phyloP scores from a whole-genome alignment of 2,329 filamentous ascomycete genomes.

The Talaromyces atroroseus region DNA sequence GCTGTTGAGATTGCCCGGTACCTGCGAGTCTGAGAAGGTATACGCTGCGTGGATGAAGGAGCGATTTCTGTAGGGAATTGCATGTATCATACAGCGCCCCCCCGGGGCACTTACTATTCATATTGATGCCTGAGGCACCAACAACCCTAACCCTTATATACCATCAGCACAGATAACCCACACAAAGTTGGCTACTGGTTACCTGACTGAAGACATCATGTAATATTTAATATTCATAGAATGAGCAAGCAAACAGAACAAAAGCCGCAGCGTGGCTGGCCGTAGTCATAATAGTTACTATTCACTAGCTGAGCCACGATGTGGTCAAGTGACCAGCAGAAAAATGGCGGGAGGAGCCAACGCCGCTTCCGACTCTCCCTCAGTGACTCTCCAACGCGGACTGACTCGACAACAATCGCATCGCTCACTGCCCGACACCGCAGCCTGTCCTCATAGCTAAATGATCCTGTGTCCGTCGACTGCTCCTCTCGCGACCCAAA shows the following conservation, averaged over 20 bases:
- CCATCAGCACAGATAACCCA: too few species aligned
- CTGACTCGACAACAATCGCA: background rate
- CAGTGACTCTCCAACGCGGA: background rate
- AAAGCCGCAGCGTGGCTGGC: background rate
- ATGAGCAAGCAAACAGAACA: background rate
- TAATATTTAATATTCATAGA: too few species aligned
- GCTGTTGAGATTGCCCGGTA: background rate
- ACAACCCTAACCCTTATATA: background rate
- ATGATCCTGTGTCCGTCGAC: background rate
- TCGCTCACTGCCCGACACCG: background rate
- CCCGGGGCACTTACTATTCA: too few species aligned
- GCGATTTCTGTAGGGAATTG: slow-evolving; percentile 1
- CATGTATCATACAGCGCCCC: too few species aligned
- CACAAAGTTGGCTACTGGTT: too few species aligned
- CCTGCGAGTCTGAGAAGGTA: slow-evolving; percentile 1
- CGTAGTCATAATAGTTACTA: background rate
- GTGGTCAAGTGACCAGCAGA: background rate
- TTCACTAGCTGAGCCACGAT: background rate
- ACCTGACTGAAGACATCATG: too few species aligned
- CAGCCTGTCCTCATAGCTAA: background rate
- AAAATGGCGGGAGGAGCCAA: background rate
- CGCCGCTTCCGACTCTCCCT: background rate
- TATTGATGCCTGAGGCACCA: too few species aligned
- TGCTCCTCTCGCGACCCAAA: background rate
- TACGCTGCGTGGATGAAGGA: slow-evolving; percentile 10